Evolutionary conservation across 495 filamentous ascomycete genomes (phyloP).

Genomic region (Xylaria palmicola): DNA sequence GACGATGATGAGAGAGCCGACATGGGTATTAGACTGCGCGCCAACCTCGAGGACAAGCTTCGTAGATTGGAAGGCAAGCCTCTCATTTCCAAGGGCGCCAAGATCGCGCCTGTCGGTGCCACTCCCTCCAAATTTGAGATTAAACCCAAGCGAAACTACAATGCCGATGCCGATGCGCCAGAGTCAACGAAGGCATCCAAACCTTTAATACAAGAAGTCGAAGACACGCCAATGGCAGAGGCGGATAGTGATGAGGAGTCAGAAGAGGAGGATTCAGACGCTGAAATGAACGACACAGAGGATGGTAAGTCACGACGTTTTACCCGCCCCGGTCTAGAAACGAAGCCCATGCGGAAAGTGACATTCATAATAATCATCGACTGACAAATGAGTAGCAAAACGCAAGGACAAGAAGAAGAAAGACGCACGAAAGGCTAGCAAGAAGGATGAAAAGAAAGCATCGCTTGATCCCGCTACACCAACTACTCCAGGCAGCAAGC

Average conservation of each 20-base stretch:
- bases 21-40: constrained; percentile 69
- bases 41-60: constrained; percentile 82
- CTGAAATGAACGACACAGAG: constrained; percentile 27
- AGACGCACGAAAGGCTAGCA: constrained; percentile 35
- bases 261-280: constrained; percentile 30
- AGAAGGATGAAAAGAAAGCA: constrained; percentile 45
- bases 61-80: constrained; percentile 88
- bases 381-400: constrained; percentile 45
- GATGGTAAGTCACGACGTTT: constrained; percentile 20
- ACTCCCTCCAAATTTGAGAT: constrained; percentile 80
- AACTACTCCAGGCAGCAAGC: constrained; percentile 35
- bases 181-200: constrained; percentile 65
- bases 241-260: constrained; percentile 32
- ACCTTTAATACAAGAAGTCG: constrained; percentile 55
- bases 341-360: no score
- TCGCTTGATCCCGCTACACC: constrained; percentile 8
- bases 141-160: constrained; percentile 95
- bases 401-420: constrained; percentile 47
- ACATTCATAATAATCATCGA: no score
- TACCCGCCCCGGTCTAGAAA: constrained; percentile 7
- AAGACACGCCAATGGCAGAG: constrained; percentile 46
- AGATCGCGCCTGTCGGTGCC: constrained; percentile 71
- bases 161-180: constrained; percentile 84
- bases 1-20: constrained; percentile 84
- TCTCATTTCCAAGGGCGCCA: constrained; percentile 69